phyloP scores from a whole-genome alignment of 805 yeast species.

The Candida dajiaensis region DNA sequence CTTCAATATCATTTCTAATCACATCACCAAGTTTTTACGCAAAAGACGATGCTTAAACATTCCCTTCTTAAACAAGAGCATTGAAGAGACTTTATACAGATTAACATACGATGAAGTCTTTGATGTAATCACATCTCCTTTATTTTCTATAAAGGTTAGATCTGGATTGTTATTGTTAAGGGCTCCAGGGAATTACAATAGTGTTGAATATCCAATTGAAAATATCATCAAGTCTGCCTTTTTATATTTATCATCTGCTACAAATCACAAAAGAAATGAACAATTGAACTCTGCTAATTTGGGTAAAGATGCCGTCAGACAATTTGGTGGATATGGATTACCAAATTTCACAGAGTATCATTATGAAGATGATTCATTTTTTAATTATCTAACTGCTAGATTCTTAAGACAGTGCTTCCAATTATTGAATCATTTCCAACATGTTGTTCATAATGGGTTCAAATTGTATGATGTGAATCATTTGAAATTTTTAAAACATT shows the following conservation, averaged over 20 bases:
- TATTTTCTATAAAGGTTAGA: background rate
- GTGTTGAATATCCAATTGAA: background rate
- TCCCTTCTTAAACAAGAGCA: background rate
- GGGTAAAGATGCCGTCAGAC: background rate
- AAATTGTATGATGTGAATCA: background rate
- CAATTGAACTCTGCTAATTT: conserved; percentile 1
- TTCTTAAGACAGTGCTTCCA: conserved; percentile 2
- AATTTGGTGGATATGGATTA: background rate
- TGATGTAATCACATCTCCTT: background rate
- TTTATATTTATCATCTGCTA: background rate
- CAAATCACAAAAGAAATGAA: background rate
- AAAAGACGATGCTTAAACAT: background rate
- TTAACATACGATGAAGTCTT: background rate
- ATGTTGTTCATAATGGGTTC: background rate
- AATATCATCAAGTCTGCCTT: background rate
- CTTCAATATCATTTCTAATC: background rate
- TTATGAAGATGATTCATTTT: conserved; percentile 4
- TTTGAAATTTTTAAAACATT: conserved; percentile 5
- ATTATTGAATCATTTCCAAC: background rate
- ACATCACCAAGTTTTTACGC: background rate
- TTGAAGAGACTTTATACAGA: background rate
- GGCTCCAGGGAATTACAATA: background rate
- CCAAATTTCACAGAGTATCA: background rate
- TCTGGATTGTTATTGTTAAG: background rate
- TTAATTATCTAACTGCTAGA: background rate